Evolutionary conservation across 2,329 filamentous ascomycete species (phyloP), one percentile per base, ranked within the genome.

Genomic region (Pseudogymnoascus sp.): DNA sequence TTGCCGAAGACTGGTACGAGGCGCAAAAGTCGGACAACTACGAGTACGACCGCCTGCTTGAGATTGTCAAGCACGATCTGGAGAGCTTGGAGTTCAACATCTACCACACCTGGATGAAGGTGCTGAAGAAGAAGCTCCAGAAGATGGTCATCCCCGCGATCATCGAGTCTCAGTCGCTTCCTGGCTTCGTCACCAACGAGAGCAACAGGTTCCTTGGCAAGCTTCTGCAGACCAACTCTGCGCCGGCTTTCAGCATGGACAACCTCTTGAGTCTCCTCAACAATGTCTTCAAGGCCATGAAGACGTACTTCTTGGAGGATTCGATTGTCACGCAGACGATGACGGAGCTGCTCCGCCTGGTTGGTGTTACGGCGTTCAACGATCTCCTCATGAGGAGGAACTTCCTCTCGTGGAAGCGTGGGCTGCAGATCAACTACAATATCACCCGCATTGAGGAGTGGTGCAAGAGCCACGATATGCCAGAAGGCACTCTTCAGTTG

Each of bases 81-180:
- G 94, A 99, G 78, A 96, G 90, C 75, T 81, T 99, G 65, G 94
- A 99, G 77, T 99, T 99, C 81, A 99, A 99, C 79, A 99, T 99
- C 70, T 99, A 99, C 77, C 94, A 99, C 77, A 99, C 94, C 25
- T 99, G 94, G 94, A 99, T 99, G 94, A 99, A 99, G 81, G 90
- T 97, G 62, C 79, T 99, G 71, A 99, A 99, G 84, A 97, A 97
- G 85, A 96, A 96, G 79, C 82, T 99, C 65, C 91, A 95, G 70
- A 97, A 97, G 83, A 99, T 99, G 94, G 95, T 99, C 71, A 96
- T 99, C 60, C 94, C 94, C 1, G 94, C 94, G 61, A 99, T 99
- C 74, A 99, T 99, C 71, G 94, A 99, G 75, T 97, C 93, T 57
- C 94, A 99, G 75, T 97, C 94, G 22, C 85, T 99, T 64, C 94